A percentile compares a stretch with the other conserved stretches of the same genome.
Evolutionary conservation across 768 basidiomycete genomes (phyloP).

Genomic region (Lactarius sp.): DNA sequence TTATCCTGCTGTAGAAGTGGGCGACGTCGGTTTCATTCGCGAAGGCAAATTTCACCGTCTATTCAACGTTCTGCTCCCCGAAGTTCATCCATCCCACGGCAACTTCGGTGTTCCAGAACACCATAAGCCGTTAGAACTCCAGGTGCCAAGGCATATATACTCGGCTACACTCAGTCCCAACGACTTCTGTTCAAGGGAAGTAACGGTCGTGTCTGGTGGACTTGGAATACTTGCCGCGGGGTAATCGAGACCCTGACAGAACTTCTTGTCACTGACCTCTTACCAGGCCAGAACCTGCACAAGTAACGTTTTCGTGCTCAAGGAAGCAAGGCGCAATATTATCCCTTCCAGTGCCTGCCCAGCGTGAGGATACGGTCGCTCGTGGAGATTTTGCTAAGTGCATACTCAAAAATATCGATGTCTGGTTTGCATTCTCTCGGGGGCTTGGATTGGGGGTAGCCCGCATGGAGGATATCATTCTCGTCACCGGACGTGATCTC

Average conservation of each 20-base stretch:
- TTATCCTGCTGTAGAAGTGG: no score
- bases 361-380: background rate
- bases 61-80: no score
- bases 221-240: no score
- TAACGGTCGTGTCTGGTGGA: no score
- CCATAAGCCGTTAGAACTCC: no score
- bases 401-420: background rate
- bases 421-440: background rate
- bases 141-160: no score
- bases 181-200: no score
- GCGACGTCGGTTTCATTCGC: no score
- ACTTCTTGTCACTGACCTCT: background rate
- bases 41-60: no score
- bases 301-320: background rate
- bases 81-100: no score
- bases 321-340: background rate
- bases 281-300: background rate
- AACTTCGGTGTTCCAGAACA: no score
- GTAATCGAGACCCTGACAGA: background rate
- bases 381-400: background rate
- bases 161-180: no score
- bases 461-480: background rate
- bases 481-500: background rate
- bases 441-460: background rate
- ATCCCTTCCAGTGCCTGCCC: background rate